Evolutionary conservation across 2,329 filamentous ascomycete species (phyloP).

Genomic region (Furcasterigmium furcatum): DNA sequence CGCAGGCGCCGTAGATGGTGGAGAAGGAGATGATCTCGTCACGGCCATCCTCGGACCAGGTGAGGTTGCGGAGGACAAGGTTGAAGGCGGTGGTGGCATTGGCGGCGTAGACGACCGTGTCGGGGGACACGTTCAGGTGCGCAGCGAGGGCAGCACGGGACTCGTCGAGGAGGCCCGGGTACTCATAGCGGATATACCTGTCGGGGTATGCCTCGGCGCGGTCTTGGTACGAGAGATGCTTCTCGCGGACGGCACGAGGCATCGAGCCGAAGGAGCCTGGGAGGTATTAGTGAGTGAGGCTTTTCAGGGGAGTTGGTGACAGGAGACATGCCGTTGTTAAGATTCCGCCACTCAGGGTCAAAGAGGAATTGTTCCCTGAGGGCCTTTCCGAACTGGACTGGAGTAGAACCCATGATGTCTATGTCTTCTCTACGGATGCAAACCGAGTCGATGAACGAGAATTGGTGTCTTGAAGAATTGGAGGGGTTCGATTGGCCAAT

Average conservation of each 20-base stretch:
- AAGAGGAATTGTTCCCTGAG: constrained; percentile 67
- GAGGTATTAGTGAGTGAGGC: constrained; percentile 3
- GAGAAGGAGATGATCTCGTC: constrained; percentile 79
- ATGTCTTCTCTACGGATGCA: too few species aligned
- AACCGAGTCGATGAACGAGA: too few species aligned
- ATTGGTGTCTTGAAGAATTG: neutral
- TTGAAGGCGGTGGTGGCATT: constrained; percentile 82
- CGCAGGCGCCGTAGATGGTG: constrained; percentile 76
- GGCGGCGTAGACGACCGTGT: constrained; percentile 71
- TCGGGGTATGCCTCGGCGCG: constrained; percentile 68
- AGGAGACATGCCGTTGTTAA: constrained; percentile 69
- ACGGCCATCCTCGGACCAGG: constrained; percentile 63
- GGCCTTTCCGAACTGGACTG: constrained; percentile 24
- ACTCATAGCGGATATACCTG: constrained; percentile 69
- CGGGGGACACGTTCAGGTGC: constrained; percentile 61
- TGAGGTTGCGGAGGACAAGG: constrained; percentile 73
- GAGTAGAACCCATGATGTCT: neutral
- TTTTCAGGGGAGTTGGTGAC: constrained; percentile 5
- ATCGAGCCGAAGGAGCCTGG: constrained; percentile 77
- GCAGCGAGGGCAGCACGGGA: constrained; percentile 62
- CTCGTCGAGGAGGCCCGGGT: constrained; percentile 59
- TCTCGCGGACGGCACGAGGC: constrained; percentile 58
- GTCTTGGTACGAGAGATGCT: constrained; percentile 63
- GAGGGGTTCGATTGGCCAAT: neutral
- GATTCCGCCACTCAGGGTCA: constrained; percentile 62